Base-by-base conservation (phyloP, 495 filamentous ascomycete species). In the Penicillium alfredii region DNA sequence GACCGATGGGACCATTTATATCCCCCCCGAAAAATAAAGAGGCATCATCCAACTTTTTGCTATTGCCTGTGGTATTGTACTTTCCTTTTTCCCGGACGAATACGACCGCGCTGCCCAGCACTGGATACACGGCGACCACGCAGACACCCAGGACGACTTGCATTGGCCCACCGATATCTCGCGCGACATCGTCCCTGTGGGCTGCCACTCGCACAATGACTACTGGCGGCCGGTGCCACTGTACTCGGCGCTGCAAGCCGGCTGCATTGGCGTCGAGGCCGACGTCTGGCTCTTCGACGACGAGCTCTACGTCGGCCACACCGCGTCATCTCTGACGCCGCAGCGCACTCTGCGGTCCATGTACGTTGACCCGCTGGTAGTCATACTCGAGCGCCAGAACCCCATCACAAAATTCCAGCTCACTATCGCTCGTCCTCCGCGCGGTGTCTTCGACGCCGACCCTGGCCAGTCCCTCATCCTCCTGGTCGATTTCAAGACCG, bases 191-290 rank as follows among this genome's bases (percentile, higher is more conserved):
- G 38, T 67, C 0, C 85, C 86, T 0, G 74, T 83, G 27, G 71
- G 65, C 4, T 87, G 81, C 42, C 55, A 67, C 57, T 90, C 85
- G 0, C 88, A 95, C 59, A 95, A 95, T 53, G 88, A 95, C 63
- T 94, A 94, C 61, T 94, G 71, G 71, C 81, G 87, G 4, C 72
- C 69, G 8, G 73, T 86, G 3, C 89, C 89, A 0, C 63, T 86
- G 0, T 82, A 66, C 53, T 78, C 76, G 3, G 80, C 81, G 3
- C 56, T 87, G 6, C 67, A 80, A 64, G 46, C 63, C 1, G 85
- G 89, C 11, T 81, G 77, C 40, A 69, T 77, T 12, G 64, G 76
- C 9, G 76, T 89, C 20, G 89, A 96, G 62, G 87, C 86, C 0
- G 89, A 96, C 50, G 80, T 96, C 12, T 96, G 86, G 87, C 72